Conservation (phyloP, 176 grass and related monocot genomes). For the Oryza meyeriana region DNA sequence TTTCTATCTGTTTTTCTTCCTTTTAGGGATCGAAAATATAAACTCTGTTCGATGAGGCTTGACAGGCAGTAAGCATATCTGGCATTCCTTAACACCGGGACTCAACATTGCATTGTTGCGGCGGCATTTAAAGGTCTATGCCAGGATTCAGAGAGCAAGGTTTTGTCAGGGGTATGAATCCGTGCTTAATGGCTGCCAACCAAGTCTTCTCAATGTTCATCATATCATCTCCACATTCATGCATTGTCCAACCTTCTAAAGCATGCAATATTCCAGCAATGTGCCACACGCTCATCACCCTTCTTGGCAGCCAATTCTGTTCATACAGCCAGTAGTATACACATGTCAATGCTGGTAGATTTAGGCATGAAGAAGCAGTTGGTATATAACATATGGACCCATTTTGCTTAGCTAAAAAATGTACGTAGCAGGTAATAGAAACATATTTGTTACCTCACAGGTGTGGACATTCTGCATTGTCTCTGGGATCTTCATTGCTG, state of each 20-base stretch:
- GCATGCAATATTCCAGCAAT: slow-evolving; percentile 76
- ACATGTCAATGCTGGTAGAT: background rate
- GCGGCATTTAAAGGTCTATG: background rate
- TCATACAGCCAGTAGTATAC: background rate
- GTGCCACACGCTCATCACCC: slow-evolving; percentile 86
- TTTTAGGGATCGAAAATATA: background rate
- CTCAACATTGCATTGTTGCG: background rate
- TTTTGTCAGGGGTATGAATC: slow-evolving; percentile 53
- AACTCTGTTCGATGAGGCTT: background rate
- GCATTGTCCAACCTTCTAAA: slow-evolving; percentile 60
- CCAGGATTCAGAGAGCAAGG: slow-evolving; percentile 20
- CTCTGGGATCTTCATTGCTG: slow-evolving; percentile 76
- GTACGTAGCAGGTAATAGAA: background rate
- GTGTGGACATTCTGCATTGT: slow-evolving; percentile 68
- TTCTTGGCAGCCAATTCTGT: slow-evolving; percentile 93
- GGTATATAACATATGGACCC: background rate
- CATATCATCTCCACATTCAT: slow-evolving; percentile 64
- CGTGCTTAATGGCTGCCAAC: slow-evolving; percentile 51
- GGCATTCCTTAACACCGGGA: background rate
- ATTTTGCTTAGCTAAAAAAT: slow-evolving; percentile 5
- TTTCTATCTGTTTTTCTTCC: background rate
- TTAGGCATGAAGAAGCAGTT: background rate
- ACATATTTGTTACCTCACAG: slow-evolving; percentile 60
- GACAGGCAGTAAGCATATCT: background rate
- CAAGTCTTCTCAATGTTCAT: slow-evolving; percentile 59